Evolutionary conservation across 2,329 filamentous ascomycete genomes (phyloP), one percentile per base, ranked within the genome.

Genomic region (Talaromyces sp.): DNA sequence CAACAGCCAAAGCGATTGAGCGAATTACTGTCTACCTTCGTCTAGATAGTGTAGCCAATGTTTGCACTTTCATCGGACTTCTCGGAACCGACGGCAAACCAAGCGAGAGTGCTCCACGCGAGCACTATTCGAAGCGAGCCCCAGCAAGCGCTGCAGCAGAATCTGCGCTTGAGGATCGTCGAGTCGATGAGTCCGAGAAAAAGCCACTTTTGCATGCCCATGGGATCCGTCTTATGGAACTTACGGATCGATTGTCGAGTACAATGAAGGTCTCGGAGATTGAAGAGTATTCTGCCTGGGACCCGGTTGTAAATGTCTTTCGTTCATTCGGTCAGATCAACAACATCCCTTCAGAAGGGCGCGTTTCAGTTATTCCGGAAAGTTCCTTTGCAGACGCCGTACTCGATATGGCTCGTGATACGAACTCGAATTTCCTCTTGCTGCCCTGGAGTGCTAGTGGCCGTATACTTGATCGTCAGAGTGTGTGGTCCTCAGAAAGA

Each of bases 201-300:
- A 55, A 61, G 53, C 37, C 62, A 8, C 81, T 84, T 1, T 79
- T 93, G 1, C 82, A 89, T 67, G 87, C 91, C 0, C 90, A 96
- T 66, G 93, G 91, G 33, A 76, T 96, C n/a, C 88, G 92, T 13
- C 81, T 97, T 15, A 76, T 95, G 51, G 89, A 95, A 68, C 82
- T 97, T 11, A 95, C 90, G 0, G 92, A 97, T 66, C 91, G 93
- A 81, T 89, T 90, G 41, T 97, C 93, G 0, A 92, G 91, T 17
- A 93, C 97, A 65, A 97, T 97, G 93, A 88, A 90, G 65, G 90
- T 96, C 10, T 87, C 91, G 0, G 91, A 95, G 67, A 81, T 87
- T 2, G 88, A 91, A 39, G 89, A 94, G 51, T 83, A 85, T 61
- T 83, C 83, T 25, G 79, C 82, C 6, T 81, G 83, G 66, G 93